Conservation (phyloP, 2,329 filamentous ascomycete species). For the Blastomyces silverae region DNA sequence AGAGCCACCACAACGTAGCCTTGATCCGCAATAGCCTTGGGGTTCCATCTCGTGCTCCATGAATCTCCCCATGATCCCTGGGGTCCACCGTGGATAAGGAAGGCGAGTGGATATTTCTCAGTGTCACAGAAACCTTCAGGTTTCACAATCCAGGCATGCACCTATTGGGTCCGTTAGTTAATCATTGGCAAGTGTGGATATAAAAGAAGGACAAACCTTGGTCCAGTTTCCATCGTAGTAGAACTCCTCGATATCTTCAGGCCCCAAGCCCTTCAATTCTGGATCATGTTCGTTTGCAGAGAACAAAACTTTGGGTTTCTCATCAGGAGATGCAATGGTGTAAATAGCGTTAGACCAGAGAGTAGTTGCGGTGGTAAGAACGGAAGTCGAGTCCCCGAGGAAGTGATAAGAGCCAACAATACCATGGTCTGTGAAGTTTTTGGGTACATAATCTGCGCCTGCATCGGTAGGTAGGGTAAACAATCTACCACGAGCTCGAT, state of each 20-base stretch:
- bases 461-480: constrained; percentile 35
- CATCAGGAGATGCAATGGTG: constrained; percentile 30
- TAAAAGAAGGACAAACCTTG: constrained; percentile 23
- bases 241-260: constrained; percentile 35
- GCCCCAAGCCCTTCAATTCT: constrained; percentile 33
- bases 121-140: constrained; percentile 55
- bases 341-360: constrained; percentile 35
- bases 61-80: constrained; percentile 68
- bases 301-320: constrained; percentile 29
- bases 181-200: background rate
- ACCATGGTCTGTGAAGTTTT: constrained; percentile 35
- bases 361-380: constrained; percentile 32
- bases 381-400: constrained; percentile 27
- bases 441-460: constrained; percentile 30
- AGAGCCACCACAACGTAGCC: constrained; percentile 76
- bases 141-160: constrained; percentile 38
- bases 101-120: constrained; percentile 71
- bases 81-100: constrained; percentile 77
- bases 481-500: constrained; percentile 50
- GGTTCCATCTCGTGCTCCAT: constrained; percentile 82
- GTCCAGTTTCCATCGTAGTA: constrained; percentile 35
- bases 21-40: constrained; percentile 77
- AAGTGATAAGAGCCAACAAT: constrained; percentile 28
- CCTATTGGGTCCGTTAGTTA: constrained; percentile 25
- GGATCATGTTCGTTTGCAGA: constrained; percentile 37